Base-by-base conservation (phyloP, 371 early-diverging fungal species). In the Umbelopsis sp. region DNA sequence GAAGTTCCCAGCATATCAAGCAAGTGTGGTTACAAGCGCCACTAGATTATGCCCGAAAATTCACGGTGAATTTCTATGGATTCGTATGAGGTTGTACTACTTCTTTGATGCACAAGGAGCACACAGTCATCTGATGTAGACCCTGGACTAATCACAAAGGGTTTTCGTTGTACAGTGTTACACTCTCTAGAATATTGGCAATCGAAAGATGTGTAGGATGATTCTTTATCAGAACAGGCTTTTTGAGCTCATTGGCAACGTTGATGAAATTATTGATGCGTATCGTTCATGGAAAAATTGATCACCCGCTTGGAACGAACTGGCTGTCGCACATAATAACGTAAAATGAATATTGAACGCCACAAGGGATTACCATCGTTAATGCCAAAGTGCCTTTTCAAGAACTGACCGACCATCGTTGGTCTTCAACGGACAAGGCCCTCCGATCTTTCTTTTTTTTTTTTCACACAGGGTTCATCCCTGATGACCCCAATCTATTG, bases 131-230 rank as follows among this genome's bases (percentile, higher is more conserved):
- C 57, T 57, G 57, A 57, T 35, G 16, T 35, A 35, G 35, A 35
- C 29, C 57, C 35, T 57, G 29, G 8, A 7, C 41, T 41, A 7
- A 41, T 48, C 48, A 48, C 16, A 57, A 35, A 35, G 35, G 11
- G 29, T 8, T n/a, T 35, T 57, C 14, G 57, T 57, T 57, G 57
- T 57, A 57, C 57, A 57, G 37, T 14, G 57, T 57, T n/a, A 57
- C 57, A 35, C 6, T 35, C 16, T 10, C 29, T 12, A 41, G 41
- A 41, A 2, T 41, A 41, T 41, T 41, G 41, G 2, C 2, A 41
- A 41, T 7, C 12, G 12, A 41, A 41, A 7, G 41, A 10, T 41
- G 41, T 4, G 29, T 29, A 29, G 29, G 4, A 29, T 29, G 29
- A 29, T 29, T 29, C 29, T 29, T 22, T 4, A 29, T 29, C 4